Base-by-base conservation (phyloP, 495 filamentous ascomycete species). In the Lindgomyces ingoldianus region DNA sequence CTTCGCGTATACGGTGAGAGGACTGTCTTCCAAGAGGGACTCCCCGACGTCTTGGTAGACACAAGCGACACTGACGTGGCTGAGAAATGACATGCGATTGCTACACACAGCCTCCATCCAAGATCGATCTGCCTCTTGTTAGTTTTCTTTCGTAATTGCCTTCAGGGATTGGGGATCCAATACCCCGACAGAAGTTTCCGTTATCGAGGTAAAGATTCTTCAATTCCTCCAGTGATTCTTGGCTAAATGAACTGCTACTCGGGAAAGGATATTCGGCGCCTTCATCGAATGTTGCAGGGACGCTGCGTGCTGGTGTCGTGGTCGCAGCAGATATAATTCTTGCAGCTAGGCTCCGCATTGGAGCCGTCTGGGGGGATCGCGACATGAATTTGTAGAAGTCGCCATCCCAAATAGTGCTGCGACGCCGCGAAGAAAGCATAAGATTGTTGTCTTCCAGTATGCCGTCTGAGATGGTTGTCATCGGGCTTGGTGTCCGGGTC, bases 1-100 rank as follows among this genome's bases (percentile, higher is more conserved):
- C 41, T 69, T 69, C 8, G 60, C 61, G 47, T 69, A 69, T 6
- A 64, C 60, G 10, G 66, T 69, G 46, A 69, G 60, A 3, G 60
- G 3, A 33, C 47, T 69, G 30, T 69, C 66, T 33, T 69, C 61
- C 11, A 65, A 22, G 9, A 36, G 51, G 27, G 48, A 47, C 24
- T 69, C 56, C 9, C n/a, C 22, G 12, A 69, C 16, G 25, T 69
- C 66, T 33, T 65, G 60, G 27, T 56, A 69, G 11, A 69, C 66
- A 21, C 60, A 69, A 21, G 47, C n/a, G 3, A 55, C 56, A 48
- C 66, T 64, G 50, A 64, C 66, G 24, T 65, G 60, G 30, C 60
- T 60, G 10, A 69, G 61, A 29, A 69, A 69, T 3, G 66, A 60
- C 60, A 69, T 60, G 30, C 46, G 61, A 24, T 45, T 56, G 44